These are phyloP conservation scores for Tritrichomonas musculus DNA, from an alignment of 208 protist species.

Conservation along the genomic window DNA sequence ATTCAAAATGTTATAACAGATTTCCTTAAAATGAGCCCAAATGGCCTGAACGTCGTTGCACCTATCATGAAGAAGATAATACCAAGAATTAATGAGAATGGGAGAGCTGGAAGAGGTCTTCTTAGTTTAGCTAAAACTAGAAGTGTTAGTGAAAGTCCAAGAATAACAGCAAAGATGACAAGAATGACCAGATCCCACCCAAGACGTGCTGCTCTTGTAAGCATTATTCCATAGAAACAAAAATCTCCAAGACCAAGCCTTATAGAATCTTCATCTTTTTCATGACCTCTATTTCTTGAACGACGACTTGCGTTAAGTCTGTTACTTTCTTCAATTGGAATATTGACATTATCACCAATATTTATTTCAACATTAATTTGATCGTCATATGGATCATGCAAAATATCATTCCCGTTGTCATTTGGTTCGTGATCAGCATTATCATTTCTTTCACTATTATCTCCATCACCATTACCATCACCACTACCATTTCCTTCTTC, in stretches of 20 bases:
- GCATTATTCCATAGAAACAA: background rate
- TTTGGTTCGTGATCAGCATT: background rate
- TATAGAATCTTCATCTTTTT: conserved; percentile 1
- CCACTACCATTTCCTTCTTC: too few relatives aligned
- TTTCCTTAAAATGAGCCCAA: background rate
- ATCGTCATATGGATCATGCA: background rate
- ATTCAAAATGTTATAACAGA: background rate
- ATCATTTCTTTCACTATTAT: background rate
- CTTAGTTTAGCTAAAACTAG: background rate
- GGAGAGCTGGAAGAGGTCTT: conserved; percentile 14
- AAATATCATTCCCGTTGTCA: background rate
- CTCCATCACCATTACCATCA: too few relatives aligned
- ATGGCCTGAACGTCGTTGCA: background rate
- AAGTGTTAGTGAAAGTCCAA: background rate
- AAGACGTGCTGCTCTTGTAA: background rate
- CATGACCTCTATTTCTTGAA: background rate
- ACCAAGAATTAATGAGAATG: background rate
- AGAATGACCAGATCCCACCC: conserved; percentile 2
- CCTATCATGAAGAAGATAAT: conserved; percentile 17
- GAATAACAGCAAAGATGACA: conserved; percentile 11
- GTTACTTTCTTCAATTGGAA: background rate
- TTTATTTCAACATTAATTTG: background rate
- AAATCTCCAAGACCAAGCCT: conserved; percentile 18
- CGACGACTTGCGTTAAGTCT: too few relatives aligned
- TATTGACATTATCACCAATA: background rate